Percentiles rank a stretch among this genome's conserved stretches.
These are phyloP conservation scores for barrel medic (Medicago truncatula) DNA, from an alignment of 306 rosid genomes.

Conservation along the genomic window MtrunA17r5.0-ANR NC_053047.1:33269501-33270000, in stretches of 20 bases:
- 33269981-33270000: too few species aligned
- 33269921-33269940: too few species aligned
- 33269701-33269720: neutral
- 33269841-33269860: neutral
- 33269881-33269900: neutral
- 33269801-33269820: neutral
- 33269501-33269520: slow-evolving; percentile 45
- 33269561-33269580: slow-evolving; percentile 57
- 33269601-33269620: slow-evolving; percentile 12
- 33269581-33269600: slow-evolving; percentile 42
- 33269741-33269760: slow-evolving; percentile 14
- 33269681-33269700: neutral
- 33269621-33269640: neutral
- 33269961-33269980: too few species aligned
- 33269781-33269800: neutral
- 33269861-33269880: neutral
- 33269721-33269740: slow-evolving; percentile 1
- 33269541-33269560: slow-evolving; percentile 53
- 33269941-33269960: too few species aligned
- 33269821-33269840: slow-evolving; percentile 19
- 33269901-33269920: too few species aligned
- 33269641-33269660: neutral
- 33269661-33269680: too few species aligned
- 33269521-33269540: slow-evolving; percentile 55
- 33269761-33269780: slow-evolving; percentile 16